Conservation (phyloP, 2,329 filamentous ascomycete genomes). For the Paraphoma chrysanthemicola region DNA sequence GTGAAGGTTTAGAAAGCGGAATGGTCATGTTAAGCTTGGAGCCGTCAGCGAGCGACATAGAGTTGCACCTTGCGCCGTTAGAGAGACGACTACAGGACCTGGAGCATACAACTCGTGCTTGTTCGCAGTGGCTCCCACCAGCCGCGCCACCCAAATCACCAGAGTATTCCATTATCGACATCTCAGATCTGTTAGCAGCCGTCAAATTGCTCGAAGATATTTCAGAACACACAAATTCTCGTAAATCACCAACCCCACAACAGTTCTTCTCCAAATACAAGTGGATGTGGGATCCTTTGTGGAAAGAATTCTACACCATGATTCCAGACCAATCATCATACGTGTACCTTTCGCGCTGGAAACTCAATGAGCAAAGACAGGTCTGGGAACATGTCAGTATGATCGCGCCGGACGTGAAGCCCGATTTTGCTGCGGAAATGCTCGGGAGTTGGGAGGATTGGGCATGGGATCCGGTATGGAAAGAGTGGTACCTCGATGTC, state of each 20-base stretch:
- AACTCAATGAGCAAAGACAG: constrained; percentile 6
- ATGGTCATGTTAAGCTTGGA: constrained; percentile 2
- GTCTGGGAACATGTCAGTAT: constrained; percentile 19
- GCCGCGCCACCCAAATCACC: neutral
- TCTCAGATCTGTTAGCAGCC: constrained; percentile 15
- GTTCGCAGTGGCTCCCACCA: constrained; percentile 12
- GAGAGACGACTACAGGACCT: constrained; percentile 1
- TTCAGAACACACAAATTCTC: constrained; percentile 1
- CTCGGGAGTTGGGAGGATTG: constrained; percentile 30
- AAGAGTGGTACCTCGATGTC: constrained; percentile 23
- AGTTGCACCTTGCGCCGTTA: neutral
- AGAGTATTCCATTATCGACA: constrained; percentile 12
- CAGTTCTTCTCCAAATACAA: constrained; percentile 6
- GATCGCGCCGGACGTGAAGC: constrained; percentile 2
- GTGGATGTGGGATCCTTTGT: constrained; percentile 20
- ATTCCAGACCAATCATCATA: constrained; percentile 6
- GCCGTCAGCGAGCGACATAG: neutral
- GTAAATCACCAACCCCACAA: constrained; percentile 6
- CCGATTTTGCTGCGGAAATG: constrained; percentile 11
- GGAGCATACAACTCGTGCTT: constrained; percentile 8
- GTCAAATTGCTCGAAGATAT: constrained; percentile 13
- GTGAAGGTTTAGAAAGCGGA: neutral
- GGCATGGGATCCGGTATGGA: constrained; percentile 19
- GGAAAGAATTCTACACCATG: constrained; percentile 21
- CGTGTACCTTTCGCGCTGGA: constrained; percentile 20